phyloP scores from a whole-genome alignment of 805 yeast species.

The Cyberlindnera xishuangbannaensis region DNA sequence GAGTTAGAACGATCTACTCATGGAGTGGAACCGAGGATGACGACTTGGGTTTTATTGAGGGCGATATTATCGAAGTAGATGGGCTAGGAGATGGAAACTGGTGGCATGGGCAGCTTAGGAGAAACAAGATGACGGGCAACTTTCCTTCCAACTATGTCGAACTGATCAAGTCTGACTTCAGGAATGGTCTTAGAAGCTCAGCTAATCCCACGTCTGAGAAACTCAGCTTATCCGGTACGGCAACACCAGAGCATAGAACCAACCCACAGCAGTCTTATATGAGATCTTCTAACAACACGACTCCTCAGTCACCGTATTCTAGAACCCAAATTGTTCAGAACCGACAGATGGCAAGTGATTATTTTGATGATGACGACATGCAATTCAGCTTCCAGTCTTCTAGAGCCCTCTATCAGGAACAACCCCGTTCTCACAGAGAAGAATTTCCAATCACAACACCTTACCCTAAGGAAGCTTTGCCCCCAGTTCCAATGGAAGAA shows the following conservation, averaged over 20 bases:
- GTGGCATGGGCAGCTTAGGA: slow-evolving; percentile 79
- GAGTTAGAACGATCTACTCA: slow-evolving; percentile 76
- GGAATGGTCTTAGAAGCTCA: slow-evolving; percentile 3
- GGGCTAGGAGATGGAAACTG: slow-evolving; percentile 80
- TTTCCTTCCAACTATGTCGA: slow-evolving; percentile 88
- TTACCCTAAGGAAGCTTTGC: slow-evolving; percentile 4
- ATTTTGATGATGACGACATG: slow-evolving; percentile 16
- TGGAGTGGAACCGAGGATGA: slow-evolving; percentile 92
- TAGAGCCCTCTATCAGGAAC: slow-evolving; percentile 14
- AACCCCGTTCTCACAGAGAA: background rate
- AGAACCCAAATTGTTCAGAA: slow-evolving; percentile 6
- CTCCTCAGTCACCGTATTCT: slow-evolving; percentile 14
- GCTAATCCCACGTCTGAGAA: slow-evolving; percentile 4
- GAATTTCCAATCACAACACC: slow-evolving; percentile 5
- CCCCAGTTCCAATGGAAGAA: slow-evolving; percentile 2
- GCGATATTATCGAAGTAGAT: slow-evolving; percentile 83
- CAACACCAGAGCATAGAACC: slow-evolving; percentile 1
- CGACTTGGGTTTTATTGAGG: slow-evolving; percentile 91
- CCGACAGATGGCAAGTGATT: background rate
- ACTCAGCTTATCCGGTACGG: slow-evolving; percentile 1
- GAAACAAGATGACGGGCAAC: slow-evolving; percentile 78
- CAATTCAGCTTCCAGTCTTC: slow-evolving; percentile 26
- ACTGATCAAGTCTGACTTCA: slow-evolving; percentile 35
- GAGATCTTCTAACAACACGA: slow-evolving; percentile 3
- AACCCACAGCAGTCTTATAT: background rate